phyloP scores from a whole-genome alignment of 495 filamentous ascomycete genomes.

The Annulohypoxylon moriforme region DNA sequence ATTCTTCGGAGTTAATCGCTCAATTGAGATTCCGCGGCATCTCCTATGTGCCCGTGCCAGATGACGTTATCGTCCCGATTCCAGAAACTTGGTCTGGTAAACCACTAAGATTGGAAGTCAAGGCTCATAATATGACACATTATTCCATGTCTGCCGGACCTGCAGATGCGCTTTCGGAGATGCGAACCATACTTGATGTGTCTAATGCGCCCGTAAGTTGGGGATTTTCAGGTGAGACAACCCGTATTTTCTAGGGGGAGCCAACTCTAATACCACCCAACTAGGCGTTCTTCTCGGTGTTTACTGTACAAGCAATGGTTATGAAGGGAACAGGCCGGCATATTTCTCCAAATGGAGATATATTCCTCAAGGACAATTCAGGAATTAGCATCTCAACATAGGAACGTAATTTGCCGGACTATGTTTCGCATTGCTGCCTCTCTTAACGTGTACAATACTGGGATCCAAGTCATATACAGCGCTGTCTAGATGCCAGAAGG shows the following conservation, averaged over 20 bases:
- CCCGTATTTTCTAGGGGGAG: background rate
- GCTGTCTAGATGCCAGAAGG: no score
- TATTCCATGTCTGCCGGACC: conserved; percentile 59
- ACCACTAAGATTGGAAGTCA: conserved; percentile 56
- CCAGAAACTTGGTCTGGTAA: conserved; percentile 50
- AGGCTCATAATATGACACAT: conserved; percentile 58
- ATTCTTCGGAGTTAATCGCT: conserved; percentile 40
- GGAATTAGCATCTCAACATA: conserved; percentile 42
- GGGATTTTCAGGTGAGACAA: conserved; percentile 60
- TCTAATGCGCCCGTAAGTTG: conserved; percentile 59
- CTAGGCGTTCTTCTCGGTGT: conserved; percentile 59
- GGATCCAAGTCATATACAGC: no score
- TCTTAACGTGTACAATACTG: no score
- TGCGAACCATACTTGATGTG: conserved; percentile 51
- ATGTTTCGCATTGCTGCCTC: no score
- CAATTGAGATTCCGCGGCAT: conserved; percentile 55
- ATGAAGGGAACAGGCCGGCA: conserved; percentile 53
- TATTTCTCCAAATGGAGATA: conserved; percentile 63
- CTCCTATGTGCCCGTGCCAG: conserved; percentile 51
- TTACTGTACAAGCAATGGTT: conserved; percentile 65
- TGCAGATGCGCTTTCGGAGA: conserved; percentile 45
- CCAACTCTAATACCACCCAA: conserved; percentile 14
- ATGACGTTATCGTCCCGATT: conserved; percentile 46
- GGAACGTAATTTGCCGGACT: no score
- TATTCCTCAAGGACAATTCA: conserved; percentile 54